These are phyloP conservation scores for Spinacia oleracea DNA, from an alignment of 179 eudicot genomes.

Conservation along the genomic window DNA sequence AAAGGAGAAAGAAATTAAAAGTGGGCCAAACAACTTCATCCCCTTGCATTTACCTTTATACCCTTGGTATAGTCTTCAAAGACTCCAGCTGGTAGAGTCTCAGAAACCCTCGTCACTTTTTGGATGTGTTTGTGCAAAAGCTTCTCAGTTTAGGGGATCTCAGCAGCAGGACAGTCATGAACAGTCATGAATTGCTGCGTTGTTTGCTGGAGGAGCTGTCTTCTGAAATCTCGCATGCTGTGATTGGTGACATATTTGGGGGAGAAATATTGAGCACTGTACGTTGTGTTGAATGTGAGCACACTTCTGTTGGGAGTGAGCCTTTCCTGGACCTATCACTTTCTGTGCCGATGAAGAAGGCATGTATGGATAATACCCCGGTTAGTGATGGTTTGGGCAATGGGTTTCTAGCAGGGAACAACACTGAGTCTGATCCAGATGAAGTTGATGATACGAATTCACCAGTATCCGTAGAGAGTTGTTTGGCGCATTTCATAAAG, in stretches of 20 bases:
- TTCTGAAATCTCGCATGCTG: slow-evolving; percentile 54
- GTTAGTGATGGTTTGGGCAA: slow-evolving; percentile 35
- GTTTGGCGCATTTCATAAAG: slow-evolving; percentile 72
- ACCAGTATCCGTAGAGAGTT: slow-evolving; percentile 79
- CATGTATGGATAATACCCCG: slow-evolving; percentile 18
- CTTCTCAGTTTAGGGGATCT: slow-evolving; percentile 91
- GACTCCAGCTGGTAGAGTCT: no score
- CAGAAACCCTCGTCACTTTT: no score
- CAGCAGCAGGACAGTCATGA: slow-evolving; percentile 97
- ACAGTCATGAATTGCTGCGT: slow-evolving; percentile 85
- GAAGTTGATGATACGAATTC: slow-evolving; percentile 83
- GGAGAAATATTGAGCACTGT: slow-evolving; percentile 83
- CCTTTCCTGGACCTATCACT: slow-evolving; percentile 89
- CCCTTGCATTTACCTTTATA: no score
- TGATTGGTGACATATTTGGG: slow-evolving; percentile 73
- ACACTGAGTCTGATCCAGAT: slow-evolving; percentile 80
- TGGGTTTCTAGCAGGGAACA: slow-evolving; percentile 43
- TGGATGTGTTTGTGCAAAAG: slow-evolving; percentile 67
- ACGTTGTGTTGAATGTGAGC: slow-evolving; percentile 79
- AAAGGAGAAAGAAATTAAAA: no score
- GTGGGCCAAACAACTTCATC: no score
- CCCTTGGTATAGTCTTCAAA: no score
- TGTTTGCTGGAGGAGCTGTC: slow-evolving; percentile 85
- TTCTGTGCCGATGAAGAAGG: slow-evolving; percentile 74
- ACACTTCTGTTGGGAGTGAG: slow-evolving; percentile 75